Base-by-base conservation (phyloP, 140 eudicot genomes). In the Senecio squalidus region DNA sequence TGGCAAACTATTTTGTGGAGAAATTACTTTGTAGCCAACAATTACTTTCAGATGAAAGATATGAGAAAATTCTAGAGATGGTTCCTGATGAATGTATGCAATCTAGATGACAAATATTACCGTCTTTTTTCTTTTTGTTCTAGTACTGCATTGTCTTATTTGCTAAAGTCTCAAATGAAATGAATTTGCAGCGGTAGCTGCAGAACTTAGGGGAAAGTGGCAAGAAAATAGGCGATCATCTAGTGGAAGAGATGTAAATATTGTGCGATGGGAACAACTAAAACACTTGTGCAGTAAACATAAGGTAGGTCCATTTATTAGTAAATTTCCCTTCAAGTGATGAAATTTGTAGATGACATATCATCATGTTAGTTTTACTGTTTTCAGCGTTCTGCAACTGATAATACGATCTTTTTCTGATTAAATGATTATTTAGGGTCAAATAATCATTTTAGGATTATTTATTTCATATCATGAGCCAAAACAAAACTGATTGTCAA, bases 161-260 rank as follows among this genome's bases (percentile, higher is more conserved):
- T 63, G 69, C 38, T 31, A 41, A 2, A n/a, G n/a, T n/a, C n/a
- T n/a, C n/a, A n/a, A n/a, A n/a, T n/a, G 6, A n/a, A 34, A 4
- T 52, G 26, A 33, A 22, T n/a, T 68, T 77, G 79, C 85, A 91
- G 94, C 94, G 38, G 55, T 72, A 58, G 81, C 80, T 43, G 68
- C 88, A 4, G 85, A 80, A 40, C 86, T 92, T 53, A 79, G 85
- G 28, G 95, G 84, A 1, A 87, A 69, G 64, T 87, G 98, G 94
- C 87, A 67, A 68, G 86, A 80, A 46, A 79, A 64, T 54, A 84
- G 67, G 61, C 84, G 87, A 39, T 65, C 85, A 34, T 60, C 84
- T 28, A 76, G 18, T 40, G 63, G 49, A 45, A 80, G 82, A 45
- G 91, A 83, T 44, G 84, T 84, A 24, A 87, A 82, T 66, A 55